A percentile compares a stretch with the other conserved stretches of the same genome.
These are phyloP conservation scores for Suillus alpinus DNA, from an alignment of 768 basidiomycete genomes.

Conservation along the genomic window DNA sequence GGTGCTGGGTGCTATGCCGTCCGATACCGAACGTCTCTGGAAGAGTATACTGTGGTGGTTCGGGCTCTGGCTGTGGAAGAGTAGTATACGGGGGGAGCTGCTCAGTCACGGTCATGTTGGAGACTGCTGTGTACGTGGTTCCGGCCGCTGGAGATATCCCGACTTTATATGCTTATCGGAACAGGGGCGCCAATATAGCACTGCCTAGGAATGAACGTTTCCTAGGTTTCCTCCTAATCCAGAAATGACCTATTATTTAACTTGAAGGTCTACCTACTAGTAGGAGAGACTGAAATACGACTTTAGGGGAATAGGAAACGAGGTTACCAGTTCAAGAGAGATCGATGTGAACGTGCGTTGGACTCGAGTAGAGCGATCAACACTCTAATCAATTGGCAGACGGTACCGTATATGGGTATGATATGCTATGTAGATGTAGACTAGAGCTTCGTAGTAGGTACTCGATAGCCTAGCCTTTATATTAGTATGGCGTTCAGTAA, in stretches of 20 bases:
- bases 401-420: neutral
- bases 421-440: neutral
- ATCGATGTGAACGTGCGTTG: neutral
- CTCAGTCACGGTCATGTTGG: slow-evolving; percentile 68
- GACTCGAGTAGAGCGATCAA: neutral
- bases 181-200: neutral
- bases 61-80: slow-evolving; percentile 35
- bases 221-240: too few relatives aligned
- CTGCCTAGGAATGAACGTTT: neutral
- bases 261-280: too few relatives aligned
- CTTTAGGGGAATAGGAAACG: neutral
- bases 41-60: slow-evolving; percentile 10
- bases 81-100: slow-evolving; percentile 58
- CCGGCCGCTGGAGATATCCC: too few relatives aligned
- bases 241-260: too few relatives aligned
- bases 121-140: neutral
- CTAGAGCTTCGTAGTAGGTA: neutral
- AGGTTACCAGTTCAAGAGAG: neutral
- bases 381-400: neutral
- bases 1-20: neutral
- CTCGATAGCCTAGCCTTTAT: neutral
- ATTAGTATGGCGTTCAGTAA: neutral
- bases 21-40: slow-evolving; percentile 17
- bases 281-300: too few relatives aligned
- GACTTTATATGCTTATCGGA: neutral